Evolutionary conservation across 176 grass and related monocot species (phyloP), one percentile per base, ranked within the genome.

Genomic region (Olyra latifolia): DNA sequence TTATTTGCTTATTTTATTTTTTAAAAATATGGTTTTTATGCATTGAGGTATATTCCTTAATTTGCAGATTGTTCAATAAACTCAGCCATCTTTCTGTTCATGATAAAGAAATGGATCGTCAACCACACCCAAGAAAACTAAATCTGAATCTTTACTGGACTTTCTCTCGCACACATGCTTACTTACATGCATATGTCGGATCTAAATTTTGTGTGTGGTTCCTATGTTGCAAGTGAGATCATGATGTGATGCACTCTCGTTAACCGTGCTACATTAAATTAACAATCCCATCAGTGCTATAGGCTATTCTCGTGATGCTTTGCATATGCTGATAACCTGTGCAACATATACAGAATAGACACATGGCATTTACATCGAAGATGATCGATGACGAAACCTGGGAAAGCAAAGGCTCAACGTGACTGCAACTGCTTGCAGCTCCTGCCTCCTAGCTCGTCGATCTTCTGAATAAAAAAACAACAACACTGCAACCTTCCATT

Each of bases 401-500:
- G 66, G 47, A 66, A 46, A 39, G 19, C 13, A 63, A 46, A 64
- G 22, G 13, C 41, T 74, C 68, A 28, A 43, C 23, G 8, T 67
- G 32, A 53, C 38, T 44, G 46, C 38, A n/a, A n/a, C n/a, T n/a
- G n/a, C n/a, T n/a, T 38, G 22, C n/a, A 17, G 65, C 11, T 62
- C 20, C 25, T 49, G 47, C n/a, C n/a, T n/a, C n/a, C n/a, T n/a
- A n/a, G n/a, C n/a, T n/a, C n/a, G 44, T 83, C 32, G 38, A 55
- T 66, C 39, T 39, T 58, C 62, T 57, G 60, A 67, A 32, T 22
- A 47, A 12, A 84, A 29, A 76, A 20, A 55, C 32, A 35, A 35
- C 32, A 49, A 73, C 29, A 7, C 61, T 68, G 43, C 60, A 66
- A 13, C 28, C 41, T 66, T 88, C 50, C 22, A 73, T 59, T 83